These are phyloP conservation scores for Leccinum rimulosum DNA, from an alignment of 768 basidiomycete species.

Conservation along the genomic window DNA sequence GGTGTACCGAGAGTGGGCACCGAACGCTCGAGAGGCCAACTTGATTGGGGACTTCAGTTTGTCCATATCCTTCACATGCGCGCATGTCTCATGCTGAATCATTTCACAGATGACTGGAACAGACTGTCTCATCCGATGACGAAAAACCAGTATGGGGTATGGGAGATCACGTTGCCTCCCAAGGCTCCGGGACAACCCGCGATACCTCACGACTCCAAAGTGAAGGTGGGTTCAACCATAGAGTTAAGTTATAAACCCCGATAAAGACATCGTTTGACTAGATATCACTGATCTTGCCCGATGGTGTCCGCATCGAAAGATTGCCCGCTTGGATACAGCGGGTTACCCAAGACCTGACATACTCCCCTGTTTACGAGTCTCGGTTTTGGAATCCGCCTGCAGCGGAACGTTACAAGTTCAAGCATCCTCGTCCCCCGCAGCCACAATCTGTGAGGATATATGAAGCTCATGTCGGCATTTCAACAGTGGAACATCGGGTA, in stretches of 20 bases:
- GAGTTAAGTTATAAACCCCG: neutral
- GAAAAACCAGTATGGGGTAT: conserved; percentile 82
- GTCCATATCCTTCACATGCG: conserved; percentile 31
- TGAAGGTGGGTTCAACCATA: conserved; percentile 61
- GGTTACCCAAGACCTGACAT: conserved; percentile 88
- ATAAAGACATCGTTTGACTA: conserved; percentile 30
- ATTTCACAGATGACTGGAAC: conserved; percentile 75
- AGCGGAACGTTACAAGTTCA: conserved; percentile 74
- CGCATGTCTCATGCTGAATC: conserved; percentile 4
- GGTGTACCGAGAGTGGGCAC: conserved; percentile 94
- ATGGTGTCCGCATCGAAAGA: conserved; percentile 82
- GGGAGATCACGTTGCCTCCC: conserved; percentile 80
- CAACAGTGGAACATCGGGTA: conserved; percentile 80
- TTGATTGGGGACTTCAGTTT: conserved; percentile 96
- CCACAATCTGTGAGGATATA: conserved; percentile 78
- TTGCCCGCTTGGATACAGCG: conserved; percentile 93
- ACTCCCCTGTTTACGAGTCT: conserved; percentile 92
- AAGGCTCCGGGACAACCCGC: conserved; percentile 64
- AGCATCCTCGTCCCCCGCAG: conserved; percentile 67
- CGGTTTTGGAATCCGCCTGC: conserved; percentile 97
- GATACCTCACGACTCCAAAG: conserved; percentile 92
- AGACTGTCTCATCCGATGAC: conserved; percentile 83
- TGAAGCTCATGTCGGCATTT: conserved; percentile 98
- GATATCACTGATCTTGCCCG: conserved; percentile 89
- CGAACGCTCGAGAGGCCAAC: conserved; percentile 76